These are phyloP conservation scores for Hirsutella thompsonii DNA, from an alignment of 2,329 filamentous ascomycete species.

Conservation along the genomic window DNA sequence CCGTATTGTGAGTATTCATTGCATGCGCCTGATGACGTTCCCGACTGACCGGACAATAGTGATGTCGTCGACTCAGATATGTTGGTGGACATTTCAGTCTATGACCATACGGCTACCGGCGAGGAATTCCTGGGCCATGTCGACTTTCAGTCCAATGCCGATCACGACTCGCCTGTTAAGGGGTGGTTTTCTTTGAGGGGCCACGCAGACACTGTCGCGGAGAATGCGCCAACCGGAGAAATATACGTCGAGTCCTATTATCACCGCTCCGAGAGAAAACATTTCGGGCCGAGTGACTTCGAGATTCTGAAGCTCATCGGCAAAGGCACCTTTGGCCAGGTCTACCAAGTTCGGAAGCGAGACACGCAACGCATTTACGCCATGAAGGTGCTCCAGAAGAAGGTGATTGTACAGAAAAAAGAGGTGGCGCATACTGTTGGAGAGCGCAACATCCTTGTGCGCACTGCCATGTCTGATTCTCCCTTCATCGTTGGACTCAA, in stretches of 20 bases:
- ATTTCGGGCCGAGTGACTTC: slow-evolving; percentile 91
- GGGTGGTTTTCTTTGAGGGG: slow-evolving; percentile 78
- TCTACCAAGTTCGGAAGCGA: slow-evolving; percentile 96
- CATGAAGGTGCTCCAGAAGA: slow-evolving; percentile 99
- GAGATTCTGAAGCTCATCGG: slow-evolving; percentile 92
- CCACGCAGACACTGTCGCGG: slow-evolving; percentile 55
- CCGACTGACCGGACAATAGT: slow-evolving; percentile 28
- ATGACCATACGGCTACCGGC: slow-evolving; percentile 66
- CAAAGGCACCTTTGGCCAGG: slow-evolving; percentile 95
- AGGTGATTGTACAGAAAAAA: slow-evolving; percentile 99
- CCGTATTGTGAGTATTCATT: slow-evolving; percentile 64
- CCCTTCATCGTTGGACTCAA: slow-evolving; percentile 97
- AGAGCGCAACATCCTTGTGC: slow-evolving; percentile 91
- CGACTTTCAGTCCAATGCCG: slow-evolving; percentile 57
- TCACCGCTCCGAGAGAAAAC: slow-evolving; percentile 76
- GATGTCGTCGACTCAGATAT: slow-evolving; percentile 90
- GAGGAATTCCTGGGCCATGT: slow-evolving; percentile 91
- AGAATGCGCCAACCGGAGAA: slow-evolving; percentile 72
- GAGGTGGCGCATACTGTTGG: slow-evolving; percentile 95
- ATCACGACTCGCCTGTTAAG: slow-evolving; percentile 57
- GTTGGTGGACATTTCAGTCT: slow-evolving; percentile 84
- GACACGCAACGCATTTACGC: slow-evolving; percentile 94
- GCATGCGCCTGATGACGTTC: background rate
- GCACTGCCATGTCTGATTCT: slow-evolving; percentile 89
- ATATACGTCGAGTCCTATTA: slow-evolving; percentile 79